phyloP scores from a whole-genome alignment of 805 yeast genomes.

The Pichia insulana region DNA sequence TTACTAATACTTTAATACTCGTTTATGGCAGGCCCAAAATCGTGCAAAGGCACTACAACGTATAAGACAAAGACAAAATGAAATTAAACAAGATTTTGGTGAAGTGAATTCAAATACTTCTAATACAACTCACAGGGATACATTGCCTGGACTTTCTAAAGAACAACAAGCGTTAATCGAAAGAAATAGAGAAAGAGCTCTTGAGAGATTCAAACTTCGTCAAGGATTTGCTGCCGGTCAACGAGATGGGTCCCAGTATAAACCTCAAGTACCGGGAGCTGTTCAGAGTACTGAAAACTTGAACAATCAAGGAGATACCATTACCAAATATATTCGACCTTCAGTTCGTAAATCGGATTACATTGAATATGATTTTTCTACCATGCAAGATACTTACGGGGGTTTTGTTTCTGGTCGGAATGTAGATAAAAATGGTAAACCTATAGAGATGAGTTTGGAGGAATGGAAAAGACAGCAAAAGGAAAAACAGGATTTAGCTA shows the following conservation, averaged over 20 bases:
- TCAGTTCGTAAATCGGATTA: constrained; percentile 54
- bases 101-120: not conserved
- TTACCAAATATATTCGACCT: constrained; percentile 28
- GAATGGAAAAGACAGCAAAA: constrained; percentile 49
- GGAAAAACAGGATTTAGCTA: constrained; percentile 25
- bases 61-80: constrained; percentile 35
- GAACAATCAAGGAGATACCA: not conserved
- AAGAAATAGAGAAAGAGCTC: constrained; percentile 45
- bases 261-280: constrained; percentile 4
- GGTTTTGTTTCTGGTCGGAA: constrained; percentile 57
- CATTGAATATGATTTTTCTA: constrained; percentile 79
- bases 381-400: constrained; percentile 83
- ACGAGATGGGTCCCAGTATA: constrained; percentile 18
- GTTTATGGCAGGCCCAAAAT: constrained; percentile 44
- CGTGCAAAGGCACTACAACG: constrained; percentile 54
- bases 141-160: constrained; percentile 25
- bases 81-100: constrained; percentile 8
- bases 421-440: constrained; percentile 18
- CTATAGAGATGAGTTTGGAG: constrained; percentile 34
- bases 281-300: not conserved
- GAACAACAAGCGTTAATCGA: constrained; percentile 45
- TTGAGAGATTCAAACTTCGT: constrained; percentile 26
- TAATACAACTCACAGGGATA: not conserved
- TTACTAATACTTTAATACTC: not conserved
- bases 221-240: constrained; percentile 11